These are phyloP conservation scores for Phaeosphaeriaceae sp. DNA, from an alignment of 2,329 filamentous ascomycete species.

Conservation along the genomic window DNA sequence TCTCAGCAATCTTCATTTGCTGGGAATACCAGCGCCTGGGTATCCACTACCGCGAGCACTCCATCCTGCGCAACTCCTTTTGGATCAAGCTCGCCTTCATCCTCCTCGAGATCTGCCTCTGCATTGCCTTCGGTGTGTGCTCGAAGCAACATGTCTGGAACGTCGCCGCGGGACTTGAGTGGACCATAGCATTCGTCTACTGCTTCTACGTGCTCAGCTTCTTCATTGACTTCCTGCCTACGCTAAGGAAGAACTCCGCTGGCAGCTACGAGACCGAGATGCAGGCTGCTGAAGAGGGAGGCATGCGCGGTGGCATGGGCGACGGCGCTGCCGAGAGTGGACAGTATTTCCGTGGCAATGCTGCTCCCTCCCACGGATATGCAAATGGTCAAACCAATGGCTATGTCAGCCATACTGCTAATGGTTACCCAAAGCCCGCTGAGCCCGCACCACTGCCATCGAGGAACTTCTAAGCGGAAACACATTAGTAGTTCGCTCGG, in stretches of 20 bases:
- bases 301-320: constrained; percentile 16
- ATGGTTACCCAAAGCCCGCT: constrained; percentile 27
- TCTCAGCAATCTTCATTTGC: constrained; percentile 88
- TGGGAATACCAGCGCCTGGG: constrained; percentile 89
- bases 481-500: too few species aligned
- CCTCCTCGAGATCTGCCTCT: constrained; percentile 77
- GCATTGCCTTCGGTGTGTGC: constrained; percentile 73
- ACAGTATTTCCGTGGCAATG: constrained; percentile 36
- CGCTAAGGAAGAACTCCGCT: constrained; percentile 66
- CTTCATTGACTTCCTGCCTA: constrained; percentile 85
- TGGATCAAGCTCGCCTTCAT: constrained; percentile 89
- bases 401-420: constrained; percentile 20
- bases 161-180: constrained; percentile 79
- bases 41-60: constrained; percentile 77
- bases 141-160: constrained; percentile 63
- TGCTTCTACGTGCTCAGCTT: constrained; percentile 89
- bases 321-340: constrained; percentile 35
- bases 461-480: constrained; percentile 34
- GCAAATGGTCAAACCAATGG: constrained; percentile 24
- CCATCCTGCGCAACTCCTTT: constrained; percentile 79
- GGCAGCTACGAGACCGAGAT: constrained; percentile 47
- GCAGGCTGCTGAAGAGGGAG: constrained; percentile 37
- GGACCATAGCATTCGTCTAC: constrained; percentile 82
- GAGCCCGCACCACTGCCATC: constrained; percentile 29
- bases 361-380: constrained; percentile 20